Evolutionary conservation across 2,329 filamentous ascomycete genomes (phyloP).

Genomic region (Fusarium devonianum): DNA sequence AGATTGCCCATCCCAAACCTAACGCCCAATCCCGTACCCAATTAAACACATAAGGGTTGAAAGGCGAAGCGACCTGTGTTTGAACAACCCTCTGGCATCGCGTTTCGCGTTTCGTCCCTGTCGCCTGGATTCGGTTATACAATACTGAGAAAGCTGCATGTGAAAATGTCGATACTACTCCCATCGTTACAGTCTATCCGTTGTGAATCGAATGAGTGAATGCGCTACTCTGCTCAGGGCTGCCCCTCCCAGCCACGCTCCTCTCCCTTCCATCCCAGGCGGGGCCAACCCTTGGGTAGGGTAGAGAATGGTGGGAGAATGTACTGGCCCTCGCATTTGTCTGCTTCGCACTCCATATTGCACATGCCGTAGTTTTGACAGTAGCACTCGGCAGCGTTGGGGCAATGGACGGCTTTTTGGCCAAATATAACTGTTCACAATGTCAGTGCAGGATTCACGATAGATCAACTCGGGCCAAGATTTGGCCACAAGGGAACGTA

Average conservation of each 20-base stretch:
- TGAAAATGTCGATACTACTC: constrained; percentile 9
- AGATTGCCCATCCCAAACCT: constrained; percentile 32
- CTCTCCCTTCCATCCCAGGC: constrained; percentile 40
- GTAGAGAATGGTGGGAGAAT: constrained; percentile 63
- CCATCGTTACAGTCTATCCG: constrained; percentile 18
- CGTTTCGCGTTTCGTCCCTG: constrained; percentile 6
- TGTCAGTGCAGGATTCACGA: too few relatives aligned
- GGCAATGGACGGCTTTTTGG: constrained; percentile 65
- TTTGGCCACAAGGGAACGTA: constrained; percentile 45
- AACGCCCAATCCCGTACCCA: constrained; percentile 31
- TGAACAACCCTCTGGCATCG: background rate
- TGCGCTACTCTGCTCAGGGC: constrained; percentile 18
- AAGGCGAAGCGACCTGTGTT: constrained; percentile 10
- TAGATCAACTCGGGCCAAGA: background rate
- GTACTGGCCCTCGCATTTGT: constrained; percentile 65
- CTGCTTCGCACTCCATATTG: constrained; percentile 50
- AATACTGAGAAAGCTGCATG: constrained; percentile 6
- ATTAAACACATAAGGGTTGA: constrained; percentile 27
- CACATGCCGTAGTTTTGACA: constrained; percentile 73
- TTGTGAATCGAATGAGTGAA: constrained; percentile 5
- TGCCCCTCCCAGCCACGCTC: constrained; percentile 39
- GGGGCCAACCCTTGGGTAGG: constrained; percentile 69
- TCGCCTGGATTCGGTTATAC: constrained; percentile 3
- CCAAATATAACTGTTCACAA: constrained; percentile 62
- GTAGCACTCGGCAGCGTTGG: constrained; percentile 67